Percentiles rank a stretch among this genome's conserved stretches.
phyloP scores from a whole-genome alignment of 1,284 basidiomycete species.

The Melampsora americana region DNA sequence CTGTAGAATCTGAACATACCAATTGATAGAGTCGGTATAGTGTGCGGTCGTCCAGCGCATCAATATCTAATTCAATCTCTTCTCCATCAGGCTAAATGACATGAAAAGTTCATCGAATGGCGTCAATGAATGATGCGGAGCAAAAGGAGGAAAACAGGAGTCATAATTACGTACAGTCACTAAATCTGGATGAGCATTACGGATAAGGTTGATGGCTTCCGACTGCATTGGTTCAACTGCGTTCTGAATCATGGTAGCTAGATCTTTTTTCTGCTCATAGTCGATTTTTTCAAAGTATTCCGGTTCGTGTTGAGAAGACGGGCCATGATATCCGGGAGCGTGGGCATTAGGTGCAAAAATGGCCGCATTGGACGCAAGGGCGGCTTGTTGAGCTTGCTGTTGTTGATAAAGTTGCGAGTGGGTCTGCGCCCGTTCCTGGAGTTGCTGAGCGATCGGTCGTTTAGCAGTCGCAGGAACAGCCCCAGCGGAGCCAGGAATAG shows the following conservation, averaged over 20 bases:
- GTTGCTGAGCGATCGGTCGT: not conserved
- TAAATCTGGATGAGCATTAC: conserved; percentile 70
- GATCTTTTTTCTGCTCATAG: conserved; percentile 91
- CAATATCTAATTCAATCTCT: conserved; percentile 95
- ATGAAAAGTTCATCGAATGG: conserved; percentile 41
- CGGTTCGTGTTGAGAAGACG: no score
- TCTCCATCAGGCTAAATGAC: conserved; percentile 68
- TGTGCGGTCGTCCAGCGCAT: conserved; percentile 74
- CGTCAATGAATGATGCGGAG: not conserved
- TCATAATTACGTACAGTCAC: conserved; percentile 68
- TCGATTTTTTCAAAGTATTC: conserved; percentile 68
- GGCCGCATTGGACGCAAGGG: not conserved
- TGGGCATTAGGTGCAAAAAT: not conserved
- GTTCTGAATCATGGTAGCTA: conserved; percentile 81
- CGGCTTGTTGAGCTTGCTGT: conserved; percentile 6
- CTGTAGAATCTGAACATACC: conserved; percentile 70
- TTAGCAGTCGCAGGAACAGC: not conserved
- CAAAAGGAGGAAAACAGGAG: conserved; percentile 2
- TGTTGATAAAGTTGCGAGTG: conserved; percentile 12
- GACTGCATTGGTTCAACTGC: conserved; percentile 74
- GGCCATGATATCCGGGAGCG: no score
- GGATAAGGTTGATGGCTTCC: conserved; percentile 84
- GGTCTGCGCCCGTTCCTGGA: conserved; percentile 3
- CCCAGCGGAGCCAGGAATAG: conserved; percentile 1
- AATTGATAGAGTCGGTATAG: conserved; percentile 89